phyloP scores from a whole-genome alignment of 768 basidiomycete species.

The Psilocybe tampanensis region DNA sequence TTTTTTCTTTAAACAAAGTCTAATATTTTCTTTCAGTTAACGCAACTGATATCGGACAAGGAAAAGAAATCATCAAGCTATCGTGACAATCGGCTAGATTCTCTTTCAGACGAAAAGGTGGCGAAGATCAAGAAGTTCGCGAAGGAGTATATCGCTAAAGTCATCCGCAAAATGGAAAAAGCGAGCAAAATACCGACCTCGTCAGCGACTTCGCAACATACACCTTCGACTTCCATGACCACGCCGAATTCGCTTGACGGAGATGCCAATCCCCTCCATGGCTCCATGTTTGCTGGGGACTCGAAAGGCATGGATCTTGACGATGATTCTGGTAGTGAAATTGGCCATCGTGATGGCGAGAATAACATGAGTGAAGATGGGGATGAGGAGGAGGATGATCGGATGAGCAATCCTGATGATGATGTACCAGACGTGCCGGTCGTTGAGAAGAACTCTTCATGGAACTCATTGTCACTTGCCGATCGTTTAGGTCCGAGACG shows the following conservation, averaged over 20 bases:
- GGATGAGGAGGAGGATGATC: background rate
- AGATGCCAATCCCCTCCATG: conserved; percentile 18
- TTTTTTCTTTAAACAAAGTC: background rate
- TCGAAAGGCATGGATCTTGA: conserved; percentile 36
- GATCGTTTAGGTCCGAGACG: background rate
- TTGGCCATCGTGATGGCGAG: conserved; percentile 25
- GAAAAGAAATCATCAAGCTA: conserved; percentile 91
- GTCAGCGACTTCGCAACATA: conserved; percentile 20
- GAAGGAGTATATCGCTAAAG: conserved; percentile 87
- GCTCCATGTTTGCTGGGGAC: conserved; percentile 34
- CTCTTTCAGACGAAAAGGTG: conserved; percentile 84
- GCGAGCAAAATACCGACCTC: conserved; percentile 34
- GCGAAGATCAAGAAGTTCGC: conserved; percentile 91
- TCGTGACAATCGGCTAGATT: conserved; percentile 69
- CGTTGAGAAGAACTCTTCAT: background rate
- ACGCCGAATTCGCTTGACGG: conserved; percentile 45
- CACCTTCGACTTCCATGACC: conserved; percentile 41
- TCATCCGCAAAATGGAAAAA: conserved; percentile 70
- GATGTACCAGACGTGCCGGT: background rate
- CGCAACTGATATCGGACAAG: conserved; percentile 86
- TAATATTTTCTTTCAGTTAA: conserved; percentile 58
- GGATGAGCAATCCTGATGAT: background rate
- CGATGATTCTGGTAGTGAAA: conserved; percentile 29
- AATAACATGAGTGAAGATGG: conserved; percentile 15
- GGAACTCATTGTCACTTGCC: background rate